Percentiles rank a stretch among this genome's conserved stretches.
Conservation (phyloP, 495 filamentous ascomycete species). For the Pseudoneurospora amorphoporcata region DNA sequence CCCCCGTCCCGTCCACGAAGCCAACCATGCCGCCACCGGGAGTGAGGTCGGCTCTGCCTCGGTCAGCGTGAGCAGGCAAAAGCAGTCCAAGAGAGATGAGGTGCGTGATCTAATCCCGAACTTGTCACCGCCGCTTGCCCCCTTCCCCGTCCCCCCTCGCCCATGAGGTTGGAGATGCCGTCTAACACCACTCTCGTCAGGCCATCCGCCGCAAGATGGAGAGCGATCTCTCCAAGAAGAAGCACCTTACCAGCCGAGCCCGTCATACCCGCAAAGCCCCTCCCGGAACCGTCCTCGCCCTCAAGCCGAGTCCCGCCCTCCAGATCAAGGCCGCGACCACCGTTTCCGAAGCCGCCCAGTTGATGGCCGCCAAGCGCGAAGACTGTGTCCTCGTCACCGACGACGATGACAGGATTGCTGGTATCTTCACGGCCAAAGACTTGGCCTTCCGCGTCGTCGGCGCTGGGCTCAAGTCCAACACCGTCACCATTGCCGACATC, state of each 20-base stretch:
- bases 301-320: conserved; percentile 89
- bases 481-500: conserved; percentile 90
- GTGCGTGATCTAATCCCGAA: conserved; percentile 40
- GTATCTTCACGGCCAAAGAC: conserved; percentile 99
- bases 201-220: conserved; percentile 95
- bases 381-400: conserved; percentile 99
- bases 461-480: conserved; percentile 78
- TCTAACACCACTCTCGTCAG: conserved; percentile 39
- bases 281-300: conserved; percentile 86
- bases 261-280: conserved; percentile 85
- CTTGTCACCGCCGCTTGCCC: neutral
- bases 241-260: conserved; percentile 61
- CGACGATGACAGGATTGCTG: conserved; percentile 92
- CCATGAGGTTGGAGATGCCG: conserved; percentile 5
- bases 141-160: neutral
- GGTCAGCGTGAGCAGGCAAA: conserved; percentile 78
- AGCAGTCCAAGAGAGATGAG: conserved; percentile 97
- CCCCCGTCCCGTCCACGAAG: conserved; percentile 71
- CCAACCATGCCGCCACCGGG: conserved; percentile 29
- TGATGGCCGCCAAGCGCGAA: conserved; percentile 98
- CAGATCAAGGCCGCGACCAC: conserved; percentile 96
- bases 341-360: conserved; percentile 90
- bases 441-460: conserved; percentile 95
- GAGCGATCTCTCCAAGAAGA: conserved; percentile 96
- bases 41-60: conserved; percentile 66